Percentiles rank a stretch among this genome's conserved stretches.
Evolutionary conservation across 116 monocot species (phyloP).

Genomic region (Thalassia testudinum): DNA sequence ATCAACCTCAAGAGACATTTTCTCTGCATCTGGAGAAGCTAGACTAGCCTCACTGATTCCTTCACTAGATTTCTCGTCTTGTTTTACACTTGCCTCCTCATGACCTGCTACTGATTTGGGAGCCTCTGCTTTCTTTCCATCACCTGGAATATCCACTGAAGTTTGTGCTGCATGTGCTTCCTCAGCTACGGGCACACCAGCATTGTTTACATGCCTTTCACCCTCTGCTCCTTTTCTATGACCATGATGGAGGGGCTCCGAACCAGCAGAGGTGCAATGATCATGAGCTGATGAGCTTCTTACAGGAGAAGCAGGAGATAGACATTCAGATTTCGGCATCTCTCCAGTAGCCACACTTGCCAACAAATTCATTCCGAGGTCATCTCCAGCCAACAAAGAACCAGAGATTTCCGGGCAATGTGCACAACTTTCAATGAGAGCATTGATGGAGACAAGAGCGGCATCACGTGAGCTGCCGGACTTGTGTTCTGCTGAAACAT

Average conservation of each 20-base stretch:
- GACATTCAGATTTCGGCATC: slow-evolving; percentile 49
- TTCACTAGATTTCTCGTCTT: background rate
- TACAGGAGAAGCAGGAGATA: slow-evolving; percentile 34
- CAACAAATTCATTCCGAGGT: slow-evolving; percentile 62
- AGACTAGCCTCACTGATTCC: background rate
- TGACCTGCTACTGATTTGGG: slow-evolving; percentile 8
- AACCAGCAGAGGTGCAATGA: slow-evolving; percentile 6
- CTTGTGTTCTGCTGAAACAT: slow-evolving; percentile 11
- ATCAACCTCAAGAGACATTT: background rate
- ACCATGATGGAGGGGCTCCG: slow-evolving; percentile 9
- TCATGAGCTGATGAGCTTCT: slow-evolving; percentile 18
- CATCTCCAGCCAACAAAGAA: slow-evolving; percentile 32
- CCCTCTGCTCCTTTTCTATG: slow-evolving; percentile 11
- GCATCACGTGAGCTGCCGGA: slow-evolving; percentile 12
- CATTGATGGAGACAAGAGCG: slow-evolving; percentile 47
- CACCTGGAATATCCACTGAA: slow-evolving; percentile 1
- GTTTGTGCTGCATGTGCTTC: slow-evolving; percentile 1
- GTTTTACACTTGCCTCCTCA: background rate
- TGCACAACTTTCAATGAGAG: slow-evolving; percentile 56
- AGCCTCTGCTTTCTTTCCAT: slow-evolving; percentile 3
- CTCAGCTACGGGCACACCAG: slow-evolving; percentile 3
- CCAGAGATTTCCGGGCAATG: slow-evolving; percentile 27
- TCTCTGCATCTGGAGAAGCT: background rate
- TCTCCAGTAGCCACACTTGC: slow-evolving; percentile 84
- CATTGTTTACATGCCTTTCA: slow-evolving; percentile 17